A percentile compares a stretch with the other conserved stretches of the same genome.
phyloP scores from a whole-genome alignment of 164 flowering plant species.

The Piper longum region DNA sequence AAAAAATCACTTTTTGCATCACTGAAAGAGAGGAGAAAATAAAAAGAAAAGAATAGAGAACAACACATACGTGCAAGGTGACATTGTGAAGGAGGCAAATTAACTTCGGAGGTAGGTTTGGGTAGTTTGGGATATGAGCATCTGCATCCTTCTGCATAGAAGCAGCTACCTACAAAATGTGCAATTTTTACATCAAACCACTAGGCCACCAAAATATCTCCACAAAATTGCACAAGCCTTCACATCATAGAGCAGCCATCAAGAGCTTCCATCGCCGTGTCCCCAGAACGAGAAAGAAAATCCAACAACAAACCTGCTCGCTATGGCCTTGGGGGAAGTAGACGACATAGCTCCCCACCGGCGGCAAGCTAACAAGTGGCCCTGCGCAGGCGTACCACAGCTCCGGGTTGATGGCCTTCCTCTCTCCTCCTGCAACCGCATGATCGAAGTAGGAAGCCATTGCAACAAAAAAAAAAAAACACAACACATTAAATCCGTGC shows the following conservation, averaged over 20 bases:
- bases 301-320: slow-evolving; percentile 44
- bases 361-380: slow-evolving; percentile 69
- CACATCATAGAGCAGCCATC: background rate
- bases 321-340: slow-evolving; percentile 95
- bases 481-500: background rate
- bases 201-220: background rate
- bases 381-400: slow-evolving; percentile 97
- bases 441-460: background rate
- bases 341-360: slow-evolving; percentile 70
- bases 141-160: slow-evolving; percentile 91
- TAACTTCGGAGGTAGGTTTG: slow-evolving; percentile 79
- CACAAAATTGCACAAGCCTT: background rate
- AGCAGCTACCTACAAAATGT: slow-evolving; percentile 75
- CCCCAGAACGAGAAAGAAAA: too few species aligned
- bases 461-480: background rate
- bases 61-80: slow-evolving; percentile 63
- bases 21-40: background rate
- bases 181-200: too few species aligned
- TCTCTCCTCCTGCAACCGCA: slow-evolving; percentile 26
- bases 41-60: background rate
- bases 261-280: too few species aligned
- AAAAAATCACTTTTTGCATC: background rate
- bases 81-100: slow-evolving; percentile 85
- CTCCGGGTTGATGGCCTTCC: slow-evolving; percentile 74
- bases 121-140: slow-evolving; percentile 84